Conservation (phyloP, 208 protist species). For the Leishmania tarentolae region DNA sequence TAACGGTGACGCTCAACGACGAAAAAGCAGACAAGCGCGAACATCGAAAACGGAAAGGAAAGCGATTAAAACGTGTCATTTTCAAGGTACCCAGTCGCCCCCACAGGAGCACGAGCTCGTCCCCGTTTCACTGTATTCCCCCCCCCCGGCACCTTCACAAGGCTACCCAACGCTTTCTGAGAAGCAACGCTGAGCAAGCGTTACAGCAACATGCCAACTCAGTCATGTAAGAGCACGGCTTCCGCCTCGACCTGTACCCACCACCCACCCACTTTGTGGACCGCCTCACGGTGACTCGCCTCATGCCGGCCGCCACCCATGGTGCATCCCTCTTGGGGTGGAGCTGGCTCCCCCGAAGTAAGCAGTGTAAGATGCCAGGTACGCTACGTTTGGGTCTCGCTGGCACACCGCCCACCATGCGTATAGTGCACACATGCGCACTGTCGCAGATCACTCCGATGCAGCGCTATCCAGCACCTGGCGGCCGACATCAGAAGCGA, state of each 20-base stretch:
- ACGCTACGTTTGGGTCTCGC: not conserved
- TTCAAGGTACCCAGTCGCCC: not conserved
- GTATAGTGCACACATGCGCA: not conserved
- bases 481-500: not conserved
- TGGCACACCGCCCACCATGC: not conserved
- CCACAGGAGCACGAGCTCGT: not conserved
- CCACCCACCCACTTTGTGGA: not conserved
- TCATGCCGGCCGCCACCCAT: no score
- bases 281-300: no score
- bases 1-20: no score
- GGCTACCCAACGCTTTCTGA: not conserved
- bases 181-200: not conserved
- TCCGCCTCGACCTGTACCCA: not conserved
- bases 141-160: no score
- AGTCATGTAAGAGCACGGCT: not conserved
- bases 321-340: no score
- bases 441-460: not conserved
- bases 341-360: not conserved
- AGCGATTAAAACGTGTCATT: not conserved
- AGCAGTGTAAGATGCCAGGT: no score
- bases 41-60: conserved; percentile 2
- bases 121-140: not conserved
- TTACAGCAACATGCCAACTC: not conserved
- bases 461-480: not conserved
- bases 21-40: no score